Evolutionary conservation across 2,329 filamentous ascomycete species (phyloP), one percentile per base, ranked within the genome.

Genomic region (Nothopassalora personata): DNA sequence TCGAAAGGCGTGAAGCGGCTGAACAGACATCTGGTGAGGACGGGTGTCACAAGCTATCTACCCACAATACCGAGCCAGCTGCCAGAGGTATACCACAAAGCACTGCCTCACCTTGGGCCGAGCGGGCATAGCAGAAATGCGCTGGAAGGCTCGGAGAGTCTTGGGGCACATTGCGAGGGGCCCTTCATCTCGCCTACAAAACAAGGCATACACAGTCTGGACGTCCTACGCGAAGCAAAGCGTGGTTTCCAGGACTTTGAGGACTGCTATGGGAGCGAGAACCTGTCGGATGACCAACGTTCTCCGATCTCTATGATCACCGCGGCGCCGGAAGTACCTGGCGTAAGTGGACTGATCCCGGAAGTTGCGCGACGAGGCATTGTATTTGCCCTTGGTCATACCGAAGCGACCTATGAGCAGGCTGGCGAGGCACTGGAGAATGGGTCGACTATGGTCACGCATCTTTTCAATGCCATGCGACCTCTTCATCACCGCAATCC

Each of bases 141-240:
- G 34, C 74, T 79, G 45, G 83, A 90, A 63, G 92, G 92, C 49
- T 86, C 90, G 51, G 91, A 96, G 75, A 94, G 90, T 0, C 83
- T 97, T 13, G 92, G 92, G 31, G 91, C 91, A 3, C 92, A 97
- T 70, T 89, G 90, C 71, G 92, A 97, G 79, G 92, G 92, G 0
- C 92, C 92, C 0, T 97, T 97, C 75, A 80, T 97, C 57, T 90
- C 80, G 68, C 86, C 88, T 0, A 84, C 84, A 50, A 93, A 93
- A 72, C 95, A 96, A 70, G 92, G 92, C 53, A 87, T 95, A 39
- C 92, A 96, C 79, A 90, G 89, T 69, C 77, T 81, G 18, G 82
- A 86, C 57, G 88, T 94, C 15, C 80, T 96, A 48, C 84, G 81
- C 45, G 76, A 84, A 53, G 87, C 80, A 1, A 65, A 84, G 10